Conservation (phyloP, 306 rosid species). For the Dryas alaskensis region DNA sequence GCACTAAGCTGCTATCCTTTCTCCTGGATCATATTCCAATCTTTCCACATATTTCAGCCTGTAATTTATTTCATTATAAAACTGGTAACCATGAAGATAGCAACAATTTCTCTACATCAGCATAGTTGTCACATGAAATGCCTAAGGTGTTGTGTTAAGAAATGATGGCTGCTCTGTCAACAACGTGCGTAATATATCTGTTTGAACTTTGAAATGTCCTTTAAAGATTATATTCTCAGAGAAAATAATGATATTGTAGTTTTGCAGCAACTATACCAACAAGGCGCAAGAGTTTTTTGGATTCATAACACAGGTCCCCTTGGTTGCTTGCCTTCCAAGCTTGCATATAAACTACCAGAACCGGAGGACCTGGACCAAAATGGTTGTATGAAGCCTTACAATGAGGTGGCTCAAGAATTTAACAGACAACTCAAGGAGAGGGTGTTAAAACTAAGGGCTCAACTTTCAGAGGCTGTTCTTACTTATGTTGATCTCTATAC, state of each 20-base stretch:
- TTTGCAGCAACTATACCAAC: constrained; percentile 25
- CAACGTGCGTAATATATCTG: neutral
- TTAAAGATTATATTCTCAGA: neutral
- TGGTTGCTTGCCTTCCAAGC: constrained; percentile 27
- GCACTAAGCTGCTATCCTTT: neutral
- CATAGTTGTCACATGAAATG: neutral
- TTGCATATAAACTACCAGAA: neutral
- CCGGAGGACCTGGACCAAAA: neutral
- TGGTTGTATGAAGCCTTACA: constrained; percentile 27
- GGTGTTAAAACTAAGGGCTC: constrained; percentile 16
- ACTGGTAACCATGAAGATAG: neutral
- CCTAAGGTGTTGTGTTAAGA: neutral
- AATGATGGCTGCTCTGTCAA: neutral
- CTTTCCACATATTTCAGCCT: neutral
- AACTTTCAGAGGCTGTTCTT: constrained; percentile 13
- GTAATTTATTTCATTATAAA: neutral
- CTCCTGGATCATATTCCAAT: neutral
- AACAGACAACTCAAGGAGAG: constrained; percentile 30
- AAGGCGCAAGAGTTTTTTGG: constrained; percentile 26
- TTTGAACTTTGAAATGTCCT: constrained; percentile 1
- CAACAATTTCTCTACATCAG: neutral
- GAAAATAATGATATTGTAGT: constrained; percentile 2
- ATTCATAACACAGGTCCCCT: constrained; percentile 31
- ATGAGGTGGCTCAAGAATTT: constrained; percentile 27
- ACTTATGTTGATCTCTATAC: constrained; percentile 26